Percentiles rank a stretch among this genome's conserved stretches.
These are phyloP conservation scores for Scleromitrula shiraiana DNA, from an alignment of 2,329 filamentous ascomycete species.

Conservation along the genomic window DNA sequence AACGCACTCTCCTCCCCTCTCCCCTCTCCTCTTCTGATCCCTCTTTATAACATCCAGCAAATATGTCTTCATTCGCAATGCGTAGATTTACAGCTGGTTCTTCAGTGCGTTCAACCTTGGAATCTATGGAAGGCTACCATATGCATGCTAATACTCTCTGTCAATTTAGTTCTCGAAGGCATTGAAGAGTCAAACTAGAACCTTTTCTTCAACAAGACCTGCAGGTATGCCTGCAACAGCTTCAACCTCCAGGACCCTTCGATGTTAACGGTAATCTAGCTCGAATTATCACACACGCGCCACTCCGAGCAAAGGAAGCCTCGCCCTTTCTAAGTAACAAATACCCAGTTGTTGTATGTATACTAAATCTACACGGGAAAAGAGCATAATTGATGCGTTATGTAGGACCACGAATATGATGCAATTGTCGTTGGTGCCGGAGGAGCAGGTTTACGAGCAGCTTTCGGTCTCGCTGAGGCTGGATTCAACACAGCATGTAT, in stretches of 20 bases:
- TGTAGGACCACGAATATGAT: constrained; percentile 94
- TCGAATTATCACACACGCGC: constrained; percentile 77
- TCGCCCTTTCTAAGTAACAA: constrained; percentile 79
- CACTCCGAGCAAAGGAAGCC: constrained; percentile 88
- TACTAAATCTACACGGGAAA: neutral
- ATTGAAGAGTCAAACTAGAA: constrained; percentile 55
- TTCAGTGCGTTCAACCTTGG: constrained; percentile 40
- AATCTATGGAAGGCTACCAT: constrained; percentile 2
- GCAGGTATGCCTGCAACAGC: constrained; percentile 48
- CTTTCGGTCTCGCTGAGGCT: constrained; percentile 55
- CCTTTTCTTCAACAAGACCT: constrained; percentile 81
- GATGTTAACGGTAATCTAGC: constrained; percentile 40
- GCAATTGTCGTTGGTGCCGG: constrained; percentile 63
- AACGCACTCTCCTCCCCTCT: constrained; percentile 12
- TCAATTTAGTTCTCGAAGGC: constrained; percentile 28
- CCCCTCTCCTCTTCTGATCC: constrained; percentile 16
- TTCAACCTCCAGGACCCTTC: neutral
- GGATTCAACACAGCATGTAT: constrained; percentile 59
- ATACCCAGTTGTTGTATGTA: constrained; percentile 79
- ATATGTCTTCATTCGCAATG: constrained; percentile 58
- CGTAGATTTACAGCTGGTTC: constrained; percentile 50
- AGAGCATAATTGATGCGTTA: constrained; percentile 13
- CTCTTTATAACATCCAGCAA: constrained; percentile 26
- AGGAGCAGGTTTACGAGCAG: constrained; percentile 54
- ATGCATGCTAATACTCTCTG: constrained; percentile 18